Evolutionary conservation across 768 basidiomycete genomes (phyloP).

Genomic region (Gymnopilus dilepis): DNA sequence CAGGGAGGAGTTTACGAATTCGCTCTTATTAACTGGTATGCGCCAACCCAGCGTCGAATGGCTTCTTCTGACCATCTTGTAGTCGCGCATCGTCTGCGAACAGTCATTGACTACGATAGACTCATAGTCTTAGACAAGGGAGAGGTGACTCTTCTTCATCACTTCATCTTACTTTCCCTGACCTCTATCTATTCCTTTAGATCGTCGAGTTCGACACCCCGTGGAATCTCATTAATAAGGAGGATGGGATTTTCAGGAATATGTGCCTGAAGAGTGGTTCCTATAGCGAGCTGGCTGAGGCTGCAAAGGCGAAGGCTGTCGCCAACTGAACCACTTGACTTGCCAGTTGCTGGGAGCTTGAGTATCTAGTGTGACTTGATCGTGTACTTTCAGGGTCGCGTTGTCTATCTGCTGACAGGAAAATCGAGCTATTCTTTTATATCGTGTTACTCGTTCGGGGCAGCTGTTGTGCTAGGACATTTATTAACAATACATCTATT

Average conservation of each 20-base stretch:
- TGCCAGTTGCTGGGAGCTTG: no score
- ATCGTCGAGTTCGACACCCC: constrained; percentile 78
- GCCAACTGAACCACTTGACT: background rate
- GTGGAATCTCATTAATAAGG: constrained; percentile 64
- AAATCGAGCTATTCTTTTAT: no score
- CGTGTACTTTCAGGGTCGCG: no score
- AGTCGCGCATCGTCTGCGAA: constrained; percentile 79
- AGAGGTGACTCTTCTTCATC: constrained; percentile 37
- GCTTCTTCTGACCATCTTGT: constrained; percentile 7
- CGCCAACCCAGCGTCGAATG: constrained; percentile 7
- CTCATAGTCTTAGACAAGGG: constrained; percentile 81
- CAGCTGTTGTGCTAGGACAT: background rate
- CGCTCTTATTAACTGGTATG: constrained; percentile 74
- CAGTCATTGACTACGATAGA: constrained; percentile 83
- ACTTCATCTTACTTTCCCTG: background rate
- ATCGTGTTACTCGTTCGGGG: no score
- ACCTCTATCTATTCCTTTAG: constrained; percentile 24
- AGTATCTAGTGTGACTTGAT: no score
- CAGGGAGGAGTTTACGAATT: constrained; percentile 81
- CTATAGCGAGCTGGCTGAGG: constrained; percentile 61
- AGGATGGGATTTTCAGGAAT: constrained; percentile 66
- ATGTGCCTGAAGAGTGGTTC: constrained; percentile 79
- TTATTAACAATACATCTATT: constrained; percentile 17
- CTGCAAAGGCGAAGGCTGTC: constrained; percentile 52
- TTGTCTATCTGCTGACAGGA: no score